A percentile compares a stretch with the other conserved stretches of the same genome.
phyloP scores from a whole-genome alignment of 2,329 filamentous ascomycete species.

The Scedosporium apiospermum region DNA sequence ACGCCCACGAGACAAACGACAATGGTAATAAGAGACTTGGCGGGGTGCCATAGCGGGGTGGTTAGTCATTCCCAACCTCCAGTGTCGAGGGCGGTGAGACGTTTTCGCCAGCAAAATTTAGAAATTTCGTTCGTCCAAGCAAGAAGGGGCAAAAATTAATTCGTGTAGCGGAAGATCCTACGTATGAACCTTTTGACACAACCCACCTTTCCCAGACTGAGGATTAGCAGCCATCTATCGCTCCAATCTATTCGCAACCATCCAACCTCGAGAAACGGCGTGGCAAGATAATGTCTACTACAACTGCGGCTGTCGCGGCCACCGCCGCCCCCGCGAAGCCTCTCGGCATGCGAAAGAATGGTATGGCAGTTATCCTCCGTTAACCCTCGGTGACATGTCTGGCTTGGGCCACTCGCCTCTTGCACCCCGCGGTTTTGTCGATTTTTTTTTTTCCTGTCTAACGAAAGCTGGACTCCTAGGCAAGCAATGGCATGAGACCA shows the following conservation, averaged over 20 bases:
- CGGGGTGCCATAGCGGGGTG: background rate
- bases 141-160: too few relatives aligned
- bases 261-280: background rate
- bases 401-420: too few relatives aligned
- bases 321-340: constrained; percentile 26
- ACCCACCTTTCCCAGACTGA: background rate
- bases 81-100: background rate
- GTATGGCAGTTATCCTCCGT: constrained; percentile 33
- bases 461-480: constrained; percentile 38
- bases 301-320: constrained; percentile 19
- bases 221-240: background rate
- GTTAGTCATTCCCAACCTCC: background rate
- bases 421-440: background rate
- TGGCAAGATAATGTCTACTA: constrained; percentile 1
- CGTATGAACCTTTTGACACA: background rate
- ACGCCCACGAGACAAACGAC: too few relatives aligned
- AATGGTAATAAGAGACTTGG: background rate
- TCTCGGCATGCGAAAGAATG: constrained; percentile 73
- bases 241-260: background rate
- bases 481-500: constrained; percentile 85
- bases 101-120: background rate
- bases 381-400: background rate
- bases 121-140: background rate
- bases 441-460: background rate
- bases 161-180: too few relatives aligned